Evolutionary conservation across 2,329 filamentous ascomycete genomes (phyloP).

Genomic region (Diplocarpon rosae): DNA sequence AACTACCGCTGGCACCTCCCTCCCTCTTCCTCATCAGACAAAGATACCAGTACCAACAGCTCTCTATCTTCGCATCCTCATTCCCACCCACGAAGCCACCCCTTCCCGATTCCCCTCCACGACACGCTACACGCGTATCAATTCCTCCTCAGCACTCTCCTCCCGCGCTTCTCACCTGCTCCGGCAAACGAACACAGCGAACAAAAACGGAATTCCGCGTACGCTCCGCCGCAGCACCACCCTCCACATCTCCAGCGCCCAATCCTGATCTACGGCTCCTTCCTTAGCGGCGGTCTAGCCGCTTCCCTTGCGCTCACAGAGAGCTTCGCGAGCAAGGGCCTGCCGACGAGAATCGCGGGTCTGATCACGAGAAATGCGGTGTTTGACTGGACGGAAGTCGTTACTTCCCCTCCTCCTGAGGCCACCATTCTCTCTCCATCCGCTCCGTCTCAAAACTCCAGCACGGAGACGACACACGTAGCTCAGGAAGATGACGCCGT

Average conservation of each 20-base stretch:
- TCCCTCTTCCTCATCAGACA: constrained; percentile 2
- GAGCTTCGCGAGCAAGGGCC: constrained; percentile 31
- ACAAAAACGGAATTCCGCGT: constrained; percentile 25
- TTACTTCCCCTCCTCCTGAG: too few species aligned
- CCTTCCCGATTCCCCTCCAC: constrained; percentile 47
- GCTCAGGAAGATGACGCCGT: too few species aligned
- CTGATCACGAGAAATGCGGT: constrained; percentile 47
- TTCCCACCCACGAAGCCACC: constrained; percentile 27
- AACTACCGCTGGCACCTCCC: constrained; percentile 45
- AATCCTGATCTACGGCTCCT: constrained; percentile 40
- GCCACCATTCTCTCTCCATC: too few species aligned
- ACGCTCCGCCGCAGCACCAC: neutral
- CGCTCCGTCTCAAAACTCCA: neutral
- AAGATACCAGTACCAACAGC: constrained; percentile 1
- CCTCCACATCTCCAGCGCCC: constrained; percentile 18
- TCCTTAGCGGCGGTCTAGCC: constrained; percentile 47
- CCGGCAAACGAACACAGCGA: constrained; percentile 25
- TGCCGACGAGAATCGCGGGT: constrained; percentile 33
- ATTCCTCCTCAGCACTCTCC: constrained; percentile 13
- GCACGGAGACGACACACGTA: neutral
- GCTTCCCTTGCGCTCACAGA: constrained; percentile 47
- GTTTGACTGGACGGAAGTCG: constrained; percentile 53
- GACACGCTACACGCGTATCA: constrained; percentile 43
- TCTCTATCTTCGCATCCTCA: constrained; percentile 9
- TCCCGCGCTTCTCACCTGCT: constrained; percentile 9